A percentile compares a stretch with the other conserved stretches of the same genome.
Evolutionary conservation across 208 protist species (phyloP).

Genomic region (Trypanosoma rangeli): DNA sequence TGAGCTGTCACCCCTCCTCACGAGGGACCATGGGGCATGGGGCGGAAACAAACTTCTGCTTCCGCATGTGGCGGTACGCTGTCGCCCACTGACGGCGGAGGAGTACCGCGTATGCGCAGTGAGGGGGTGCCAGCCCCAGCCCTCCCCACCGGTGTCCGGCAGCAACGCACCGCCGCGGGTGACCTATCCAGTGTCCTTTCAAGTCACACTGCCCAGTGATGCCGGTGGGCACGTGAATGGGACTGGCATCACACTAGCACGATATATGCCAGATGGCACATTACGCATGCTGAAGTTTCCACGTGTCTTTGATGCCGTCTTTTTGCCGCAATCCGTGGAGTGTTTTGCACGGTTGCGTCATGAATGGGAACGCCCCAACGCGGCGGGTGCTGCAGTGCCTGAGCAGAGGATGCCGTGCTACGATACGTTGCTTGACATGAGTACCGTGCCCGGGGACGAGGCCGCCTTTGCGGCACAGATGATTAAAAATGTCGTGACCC

Average conservation of each 20-base stretch:
- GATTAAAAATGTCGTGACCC: not conserved
- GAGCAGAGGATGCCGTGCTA: not conserved
- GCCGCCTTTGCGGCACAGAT: not conserved
- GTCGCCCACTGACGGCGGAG: slow-evolving; percentile 9
- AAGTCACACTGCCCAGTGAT: no score
- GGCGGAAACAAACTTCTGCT: not conserved
- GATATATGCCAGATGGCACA: not conserved
- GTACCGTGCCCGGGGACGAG: not conserved
- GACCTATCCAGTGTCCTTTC: no score
- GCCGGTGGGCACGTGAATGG: not conserved
- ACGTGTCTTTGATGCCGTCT: slow-evolving; percentile 6
- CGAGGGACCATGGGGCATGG: not conserved
- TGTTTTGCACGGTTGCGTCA: slow-evolving; percentile 8
- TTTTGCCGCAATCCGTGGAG: slow-evolving; percentile 4
- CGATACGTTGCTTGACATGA: not conserved
- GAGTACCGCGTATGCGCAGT: slow-evolving; percentile 1
- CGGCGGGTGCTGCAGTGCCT: no score
- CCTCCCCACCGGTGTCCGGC: no score
- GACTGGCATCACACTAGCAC: not conserved
- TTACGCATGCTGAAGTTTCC: not conserved
- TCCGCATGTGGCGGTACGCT: slow-evolving; percentile 12
- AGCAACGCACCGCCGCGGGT: no score
- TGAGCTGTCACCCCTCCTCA: no score
- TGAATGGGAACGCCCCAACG: not conserved
- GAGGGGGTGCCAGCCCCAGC: no score